Percentiles rank a stretch among this genome's conserved stretches.
These are phyloP conservation scores for Axilococcus clingmanii DNA, from an alignment of 139 green algal genomes.

Conservation along the genomic window DNA sequence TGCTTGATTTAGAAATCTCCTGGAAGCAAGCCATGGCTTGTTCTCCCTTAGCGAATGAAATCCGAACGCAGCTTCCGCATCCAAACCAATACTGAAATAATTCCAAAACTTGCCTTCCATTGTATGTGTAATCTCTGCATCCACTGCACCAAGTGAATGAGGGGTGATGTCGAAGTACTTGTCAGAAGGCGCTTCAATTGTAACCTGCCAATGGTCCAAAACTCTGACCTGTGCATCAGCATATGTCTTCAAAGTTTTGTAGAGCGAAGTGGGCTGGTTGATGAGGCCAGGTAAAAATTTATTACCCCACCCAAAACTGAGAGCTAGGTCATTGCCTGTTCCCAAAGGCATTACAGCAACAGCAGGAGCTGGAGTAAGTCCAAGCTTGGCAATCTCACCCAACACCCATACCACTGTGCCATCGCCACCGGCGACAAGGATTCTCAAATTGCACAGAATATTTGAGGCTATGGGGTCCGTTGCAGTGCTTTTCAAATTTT, in stretches of 20 bases:
- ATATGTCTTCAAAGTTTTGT: slow-evolving; percentile 54
- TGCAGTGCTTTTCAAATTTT: slow-evolving; percentile 41
- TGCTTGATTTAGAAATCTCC: slow-evolving; percentile 57
- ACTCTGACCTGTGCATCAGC: slow-evolving; percentile 17
- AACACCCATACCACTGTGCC: slow-evolving; percentile 63
- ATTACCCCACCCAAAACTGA: slow-evolving; percentile 66
- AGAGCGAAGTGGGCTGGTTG: slow-evolving; percentile 29
- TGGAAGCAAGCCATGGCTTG: slow-evolving; percentile 30
- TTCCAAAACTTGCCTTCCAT: slow-evolving; percentile 62
- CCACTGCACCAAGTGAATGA: slow-evolving; percentile 22
- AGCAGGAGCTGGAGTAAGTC: slow-evolving; percentile 45
- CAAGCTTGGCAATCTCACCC: slow-evolving; percentile 54
- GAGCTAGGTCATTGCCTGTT: slow-evolving; percentile 71
- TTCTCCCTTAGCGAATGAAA: slow-evolving; percentile 73
- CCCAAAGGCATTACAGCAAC: slow-evolving; percentile 79
- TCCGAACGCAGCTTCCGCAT: slow-evolving; percentile 63
- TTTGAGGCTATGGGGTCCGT: slow-evolving; percentile 26
- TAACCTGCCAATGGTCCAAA: slow-evolving; percentile 35
- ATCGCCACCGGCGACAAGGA: slow-evolving; percentile 73
- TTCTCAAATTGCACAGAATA: slow-evolving; percentile 45
- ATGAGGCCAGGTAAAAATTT: slow-evolving; percentile 56
- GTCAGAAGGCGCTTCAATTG: slow-evolving; percentile 9
- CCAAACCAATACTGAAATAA: slow-evolving; percentile 71
- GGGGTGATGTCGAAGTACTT: slow-evolving; percentile 32
- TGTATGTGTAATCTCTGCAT: neutral